phyloP scores from a whole-genome alignment of 345 rosid species.

The Eucalyptus curtisii region DNA sequence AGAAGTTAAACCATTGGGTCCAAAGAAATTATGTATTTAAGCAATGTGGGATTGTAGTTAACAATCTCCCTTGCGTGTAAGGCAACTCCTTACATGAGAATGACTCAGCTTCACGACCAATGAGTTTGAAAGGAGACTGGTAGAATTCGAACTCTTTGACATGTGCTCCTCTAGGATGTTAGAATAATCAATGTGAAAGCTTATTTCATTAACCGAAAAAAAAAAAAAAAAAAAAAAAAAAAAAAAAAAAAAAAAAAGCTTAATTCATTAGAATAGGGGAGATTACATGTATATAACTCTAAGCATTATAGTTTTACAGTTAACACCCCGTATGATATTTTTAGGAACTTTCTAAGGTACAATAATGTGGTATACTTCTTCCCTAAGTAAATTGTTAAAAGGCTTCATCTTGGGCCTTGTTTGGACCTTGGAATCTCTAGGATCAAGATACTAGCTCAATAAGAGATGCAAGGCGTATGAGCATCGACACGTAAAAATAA shows the following conservation, averaged over 20 bases:
- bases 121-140: not conserved
- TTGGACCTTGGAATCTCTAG: no score
- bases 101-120: not conserved
- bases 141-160: not conserved
- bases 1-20: not conserved
- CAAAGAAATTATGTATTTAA: not conserved
- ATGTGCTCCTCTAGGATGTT: not conserved
- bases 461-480: accelerated
- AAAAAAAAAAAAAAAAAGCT: not conserved
- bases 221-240: no score
- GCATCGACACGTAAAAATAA: no score
- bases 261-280: not conserved
- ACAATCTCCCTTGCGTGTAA: not conserved
- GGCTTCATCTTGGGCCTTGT: no score
- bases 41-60: not conserved
- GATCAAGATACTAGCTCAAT: no score
- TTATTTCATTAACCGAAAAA: no score
- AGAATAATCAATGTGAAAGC: not conserved
- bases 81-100: not conserved
- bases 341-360: not conserved
- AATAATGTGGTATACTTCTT: not conserved
- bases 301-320: not conserved
- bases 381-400: no score
- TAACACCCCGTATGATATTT: not conserved
- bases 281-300: not conserved